Percentiles rank a stretch among this genome's conserved stretches.
phyloP scores from a whole-genome alignment of 192 early-diverging fungal species.

The Backusella morwellensis region DNA sequence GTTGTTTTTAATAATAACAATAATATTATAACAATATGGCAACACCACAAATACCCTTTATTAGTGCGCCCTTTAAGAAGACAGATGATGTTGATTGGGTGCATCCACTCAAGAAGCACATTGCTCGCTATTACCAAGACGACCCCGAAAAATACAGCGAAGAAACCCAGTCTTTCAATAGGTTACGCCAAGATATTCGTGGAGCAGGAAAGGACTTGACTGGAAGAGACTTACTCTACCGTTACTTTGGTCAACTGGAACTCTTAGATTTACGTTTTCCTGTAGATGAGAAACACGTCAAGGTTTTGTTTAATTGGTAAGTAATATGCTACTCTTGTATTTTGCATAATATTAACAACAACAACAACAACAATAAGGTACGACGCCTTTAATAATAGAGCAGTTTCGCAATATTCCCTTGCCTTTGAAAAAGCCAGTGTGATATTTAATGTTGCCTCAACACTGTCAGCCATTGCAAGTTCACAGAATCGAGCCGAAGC shows the following conservation, averaged over 20 bases:
- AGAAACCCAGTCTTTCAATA: slow-evolving; percentile 83
- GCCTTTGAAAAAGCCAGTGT: slow-evolving; percentile 97
- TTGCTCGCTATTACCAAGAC: slow-evolving; percentile 81
- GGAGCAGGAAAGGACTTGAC: slow-evolving; percentile 93
- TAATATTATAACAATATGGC: slow-evolving; percentile 19
- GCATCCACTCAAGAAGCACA: slow-evolving; percentile 80
- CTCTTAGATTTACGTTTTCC: slow-evolving; percentile 91
- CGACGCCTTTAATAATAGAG: slow-evolving; percentile 83
- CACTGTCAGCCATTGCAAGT: slow-evolving; percentile 72
- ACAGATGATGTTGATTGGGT: slow-evolving; percentile 94
- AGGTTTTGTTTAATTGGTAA: slow-evolving; percentile 90
- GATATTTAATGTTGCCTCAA: slow-evolving; percentile 92
- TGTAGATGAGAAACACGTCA: slow-evolving; percentile 89
- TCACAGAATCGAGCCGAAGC: slow-evolving; percentile 72
- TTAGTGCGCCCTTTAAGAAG: slow-evolving; percentile 74
- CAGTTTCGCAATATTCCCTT: slow-evolving; percentile 85
- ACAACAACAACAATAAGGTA: slow-evolving; percentile 37
- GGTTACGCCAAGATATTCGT: slow-evolving; percentile 92
- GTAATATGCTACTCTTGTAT: background rate
- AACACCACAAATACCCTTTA: slow-evolving; percentile 50
- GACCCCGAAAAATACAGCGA: slow-evolving; percentile 88
- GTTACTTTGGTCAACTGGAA: slow-evolving; percentile 97
- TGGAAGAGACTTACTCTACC: slow-evolving; percentile 91
- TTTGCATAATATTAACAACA: background rate
- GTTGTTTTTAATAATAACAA: slow-evolving; percentile 1